Conservation (phyloP, 1,284 basidiomycete species). For the Athelia psychrophila region DNA sequence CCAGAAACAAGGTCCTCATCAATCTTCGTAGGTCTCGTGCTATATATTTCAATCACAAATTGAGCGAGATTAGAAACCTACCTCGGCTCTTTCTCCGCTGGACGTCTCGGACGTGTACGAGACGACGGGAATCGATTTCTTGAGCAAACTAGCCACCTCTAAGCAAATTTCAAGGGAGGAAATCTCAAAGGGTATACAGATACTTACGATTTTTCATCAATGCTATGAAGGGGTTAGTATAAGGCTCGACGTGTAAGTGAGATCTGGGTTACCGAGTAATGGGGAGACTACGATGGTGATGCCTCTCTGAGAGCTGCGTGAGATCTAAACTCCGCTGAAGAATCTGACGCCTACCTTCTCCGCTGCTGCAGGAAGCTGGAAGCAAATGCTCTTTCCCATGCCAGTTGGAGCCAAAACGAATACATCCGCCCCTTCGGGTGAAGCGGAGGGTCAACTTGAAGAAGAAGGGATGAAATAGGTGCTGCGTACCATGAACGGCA, state of each 20-base stretch:
- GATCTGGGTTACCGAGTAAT: conserved; percentile 55
- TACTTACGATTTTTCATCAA: conserved; percentile 79
- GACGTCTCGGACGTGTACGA: conserved; percentile 70
- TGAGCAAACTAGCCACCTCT: conserved; percentile 68
- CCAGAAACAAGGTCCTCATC: conserved; percentile 59
- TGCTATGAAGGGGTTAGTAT: conserved; percentile 38
- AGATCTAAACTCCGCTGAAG: background rate
- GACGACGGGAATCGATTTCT: conserved; percentile 54
- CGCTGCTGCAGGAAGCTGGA: conserved; percentile 81
- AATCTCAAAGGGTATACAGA: conserved; percentile 2
- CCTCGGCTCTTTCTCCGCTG: conserved; percentile 50
- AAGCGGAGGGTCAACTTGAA: too few species aligned
- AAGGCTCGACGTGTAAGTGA: background rate
- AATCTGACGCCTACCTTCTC: conserved; percentile 41
- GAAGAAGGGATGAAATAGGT: conserved; percentile 4
- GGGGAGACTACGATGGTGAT: conserved; percentile 81
- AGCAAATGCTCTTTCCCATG: conserved; percentile 89
- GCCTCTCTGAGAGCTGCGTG: conserved; percentile 44
- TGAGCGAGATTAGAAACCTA: too few species aligned
- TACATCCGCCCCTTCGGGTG: conserved; percentile 64
- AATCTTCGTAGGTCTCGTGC: conserved; percentile 40
- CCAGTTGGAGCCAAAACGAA: conserved; percentile 87
- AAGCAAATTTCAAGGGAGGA: conserved; percentile 2
- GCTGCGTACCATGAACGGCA: conserved; percentile 51
- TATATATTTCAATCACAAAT: too few species aligned